A percentile compares a stretch with the other conserved stretches of the same genome.
Evolutionary conservation across 2,329 filamentous ascomycete genomes (phyloP).

Genomic region (Alternaria arbusti): DNA sequence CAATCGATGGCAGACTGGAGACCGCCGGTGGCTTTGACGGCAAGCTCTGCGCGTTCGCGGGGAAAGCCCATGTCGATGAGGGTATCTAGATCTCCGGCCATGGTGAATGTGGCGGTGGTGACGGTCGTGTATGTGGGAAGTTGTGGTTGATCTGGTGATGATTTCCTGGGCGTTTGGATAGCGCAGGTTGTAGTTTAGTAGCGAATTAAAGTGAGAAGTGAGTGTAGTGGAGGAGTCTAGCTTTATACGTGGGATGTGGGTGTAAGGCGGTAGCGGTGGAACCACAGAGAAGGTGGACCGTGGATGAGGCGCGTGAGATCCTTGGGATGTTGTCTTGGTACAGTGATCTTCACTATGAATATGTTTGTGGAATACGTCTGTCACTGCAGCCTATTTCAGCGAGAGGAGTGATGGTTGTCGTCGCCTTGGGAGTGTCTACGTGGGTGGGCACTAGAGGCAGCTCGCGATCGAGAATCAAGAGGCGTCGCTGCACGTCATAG

Average conservation of each 20-base stretch:
- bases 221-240: background rate
- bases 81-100: slow-evolving; percentile 64
- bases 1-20: slow-evolving; percentile 90
- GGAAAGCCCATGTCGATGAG: slow-evolving; percentile 80
- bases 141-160: background rate
- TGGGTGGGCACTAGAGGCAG: slow-evolving; percentile 7
- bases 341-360: background rate
- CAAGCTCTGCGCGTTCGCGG: slow-evolving; percentile 78
- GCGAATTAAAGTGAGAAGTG: background rate
- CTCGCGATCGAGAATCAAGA: slow-evolving; percentile 12
- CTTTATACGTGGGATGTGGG: slow-evolving; percentile 4
- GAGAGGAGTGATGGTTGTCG: background rate
- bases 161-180: background rate
- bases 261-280: slow-evolving; percentile 18
- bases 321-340: background rate
- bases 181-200: background rate
- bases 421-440: slow-evolving; percentile 1
- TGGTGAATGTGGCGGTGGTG: slow-evolving; percentile 31
- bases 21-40: slow-evolving; percentile 81
- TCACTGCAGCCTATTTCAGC: background rate
- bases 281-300: slow-evolving; percentile 21
- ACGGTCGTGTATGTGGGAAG: slow-evolving; percentile 6
- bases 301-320: slow-evolving; percentile 7
- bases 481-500: slow-evolving; percentile 27
- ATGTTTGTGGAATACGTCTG: background rate